Conservation (phyloP, 1,284 basidiomycete species). For the Athelia sp. region DNA sequence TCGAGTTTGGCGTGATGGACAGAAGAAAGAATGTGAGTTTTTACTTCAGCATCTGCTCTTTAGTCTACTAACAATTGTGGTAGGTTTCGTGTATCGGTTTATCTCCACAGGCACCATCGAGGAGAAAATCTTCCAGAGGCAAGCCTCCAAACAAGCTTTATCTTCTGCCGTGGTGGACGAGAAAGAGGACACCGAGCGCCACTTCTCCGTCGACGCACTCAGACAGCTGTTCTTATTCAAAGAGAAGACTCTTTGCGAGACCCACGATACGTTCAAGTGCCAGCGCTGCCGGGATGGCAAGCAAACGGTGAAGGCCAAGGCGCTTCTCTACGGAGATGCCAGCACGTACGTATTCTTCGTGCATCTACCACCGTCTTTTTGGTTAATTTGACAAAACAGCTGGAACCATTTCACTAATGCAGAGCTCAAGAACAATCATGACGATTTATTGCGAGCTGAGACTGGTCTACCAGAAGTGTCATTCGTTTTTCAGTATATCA, state of each 20-base stretch:
- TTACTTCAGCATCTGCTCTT: background rate
- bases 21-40: constrained; percentile 94
- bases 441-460: constrained; percentile 92
- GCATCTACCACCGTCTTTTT: background rate
- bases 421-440: constrained; percentile 89
- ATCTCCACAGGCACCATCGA: constrained; percentile 98
- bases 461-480: constrained; percentile 81
- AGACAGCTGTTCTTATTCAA: constrained; percentile 93
- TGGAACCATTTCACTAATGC: constrained; percentile 97
- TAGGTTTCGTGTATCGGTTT: constrained; percentile 97
- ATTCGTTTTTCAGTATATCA: constrained; percentile 90
- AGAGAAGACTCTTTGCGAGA: constrained; percentile 85
- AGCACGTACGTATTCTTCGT: constrained; percentile 74
- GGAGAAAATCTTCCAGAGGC: constrained; percentile 97
- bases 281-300: constrained; percentile 89
- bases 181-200: constrained; percentile 92
- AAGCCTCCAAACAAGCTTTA: constrained; percentile 94
- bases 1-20: constrained; percentile 98
- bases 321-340: constrained; percentile 92
- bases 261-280: constrained; percentile 98
- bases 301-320: constrained; percentile 80
- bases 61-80: background rate
- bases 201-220: constrained; percentile 90
- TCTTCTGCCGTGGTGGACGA: constrained; percentile 98
- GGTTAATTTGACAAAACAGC: constrained; percentile 35